These are phyloP conservation scores for Ettlia oleoabundans DNA, from an alignment of 139 green algal species.

Conservation along the genomic window DNA sequence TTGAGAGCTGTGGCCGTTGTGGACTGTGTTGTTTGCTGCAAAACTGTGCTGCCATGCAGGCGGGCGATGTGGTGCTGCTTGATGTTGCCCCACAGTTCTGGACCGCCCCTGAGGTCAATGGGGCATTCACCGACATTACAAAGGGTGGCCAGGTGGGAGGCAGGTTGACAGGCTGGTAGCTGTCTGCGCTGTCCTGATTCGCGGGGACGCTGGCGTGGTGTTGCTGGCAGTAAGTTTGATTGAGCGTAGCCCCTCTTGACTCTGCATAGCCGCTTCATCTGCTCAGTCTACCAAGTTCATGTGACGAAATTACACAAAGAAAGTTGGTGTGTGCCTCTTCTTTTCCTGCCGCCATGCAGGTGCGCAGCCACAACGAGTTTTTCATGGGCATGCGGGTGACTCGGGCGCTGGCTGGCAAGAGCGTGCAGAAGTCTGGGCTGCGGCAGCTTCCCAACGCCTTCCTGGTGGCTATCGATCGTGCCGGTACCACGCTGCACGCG, in stretches of 20 bases:
- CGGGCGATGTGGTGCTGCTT: conserved; percentile 73
- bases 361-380: conserved; percentile 50
- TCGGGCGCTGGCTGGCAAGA: conserved; percentile 53
- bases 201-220: no score
- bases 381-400: conserved; percentile 47
- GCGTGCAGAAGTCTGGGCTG: conserved; percentile 43
- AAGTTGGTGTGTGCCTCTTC: neutral
- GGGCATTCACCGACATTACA: conserved; percentile 41
- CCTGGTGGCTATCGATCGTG: conserved; percentile 66
- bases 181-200: no score
- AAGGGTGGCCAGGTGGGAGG: conserved; percentile 38
- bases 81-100: conserved; percentile 53
- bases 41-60: conserved; percentile 11
- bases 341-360: conserved; percentile 12
- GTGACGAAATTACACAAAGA: no score
- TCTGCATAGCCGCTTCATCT: no score
- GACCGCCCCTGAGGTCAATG: conserved; percentile 39
- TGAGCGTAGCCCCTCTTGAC: neutral
- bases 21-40: neutral
- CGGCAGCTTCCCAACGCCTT: conserved; percentile 59
- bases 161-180: neutral
- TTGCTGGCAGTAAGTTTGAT: neutral
- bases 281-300: no score
- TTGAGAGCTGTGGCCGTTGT: no score
- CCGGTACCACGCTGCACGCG: conserved; percentile 41